Conservation (phyloP, 192 early-diverging fungal genomes). For the Funneliformis geosporum region DNA sequence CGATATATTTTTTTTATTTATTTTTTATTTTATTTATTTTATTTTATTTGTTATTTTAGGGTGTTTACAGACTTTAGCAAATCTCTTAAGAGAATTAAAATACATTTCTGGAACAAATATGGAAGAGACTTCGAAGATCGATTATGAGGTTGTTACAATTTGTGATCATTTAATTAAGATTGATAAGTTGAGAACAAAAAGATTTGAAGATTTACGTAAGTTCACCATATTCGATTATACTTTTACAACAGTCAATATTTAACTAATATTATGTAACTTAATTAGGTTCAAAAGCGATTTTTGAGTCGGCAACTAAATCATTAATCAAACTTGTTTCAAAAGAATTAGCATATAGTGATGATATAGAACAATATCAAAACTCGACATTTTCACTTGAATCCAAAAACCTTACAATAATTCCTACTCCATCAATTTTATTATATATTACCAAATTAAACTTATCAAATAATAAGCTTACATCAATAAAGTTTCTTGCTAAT, state of each 20-base stretch:
- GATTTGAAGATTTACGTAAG: conserved; percentile 31
- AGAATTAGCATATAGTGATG: neutral
- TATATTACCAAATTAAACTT: neutral
- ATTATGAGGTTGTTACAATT: conserved; percentile 17
- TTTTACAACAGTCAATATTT: neutral
- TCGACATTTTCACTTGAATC: neutral
- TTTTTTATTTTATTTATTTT: neutral
- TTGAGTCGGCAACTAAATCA: neutral
- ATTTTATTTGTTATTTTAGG: conserved; percentile 39
- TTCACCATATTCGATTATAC: neutral
- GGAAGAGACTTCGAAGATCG: neutral
- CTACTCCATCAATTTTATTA: conserved; percentile 20
- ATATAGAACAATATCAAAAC: neutral
- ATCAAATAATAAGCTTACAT: conserved; percentile 10
- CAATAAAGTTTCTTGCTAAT: conserved; percentile 10
- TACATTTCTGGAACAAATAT: neutral
- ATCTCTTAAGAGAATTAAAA: conserved; percentile 52
- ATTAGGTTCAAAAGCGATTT: conserved; percentile 9
- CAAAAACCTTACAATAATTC: conserved; percentile 6
- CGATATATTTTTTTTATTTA: neutral
- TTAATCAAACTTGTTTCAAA: neutral
- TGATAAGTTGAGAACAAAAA: conserved; percentile 14
- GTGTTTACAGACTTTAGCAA: conserved; percentile 60
- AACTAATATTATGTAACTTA: neutral
- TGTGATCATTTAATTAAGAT: conserved; percentile 29